Percentiles rank a stretch among this genome's conserved stretches.
phyloP scores from a whole-genome alignment of 2,329 filamentous ascomycete genomes.

The Penicillium sclerotigenum region DNA sequence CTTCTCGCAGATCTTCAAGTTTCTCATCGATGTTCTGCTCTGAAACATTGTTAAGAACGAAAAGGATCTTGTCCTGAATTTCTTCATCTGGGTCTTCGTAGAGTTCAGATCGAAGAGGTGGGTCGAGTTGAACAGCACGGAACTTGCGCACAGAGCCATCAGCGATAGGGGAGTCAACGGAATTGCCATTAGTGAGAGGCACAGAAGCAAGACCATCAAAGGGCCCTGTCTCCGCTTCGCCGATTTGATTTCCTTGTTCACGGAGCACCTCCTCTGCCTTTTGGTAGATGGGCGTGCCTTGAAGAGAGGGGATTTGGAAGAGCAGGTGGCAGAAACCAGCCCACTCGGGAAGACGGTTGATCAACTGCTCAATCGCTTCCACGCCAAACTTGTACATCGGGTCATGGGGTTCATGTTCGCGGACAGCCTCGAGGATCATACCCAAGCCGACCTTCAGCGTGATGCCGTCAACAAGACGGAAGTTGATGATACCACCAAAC shows the following conservation, averaged over 20 bases:
- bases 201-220: constrained; percentile 35
- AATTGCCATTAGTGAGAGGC: constrained; percentile 65
- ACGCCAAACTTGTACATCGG: constrained; percentile 98
- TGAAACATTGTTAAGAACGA: constrained; percentile 94
- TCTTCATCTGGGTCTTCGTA: constrained; percentile 83
- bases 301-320: constrained; percentile 74
- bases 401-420: constrained; percentile 75
- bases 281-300: constrained; percentile 78
- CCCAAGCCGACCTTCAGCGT: constrained; percentile 90
- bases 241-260: constrained; percentile 59
- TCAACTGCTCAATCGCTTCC: constrained; percentile 87
- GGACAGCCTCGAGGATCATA: constrained; percentile 96
- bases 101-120: constrained; percentile 58
- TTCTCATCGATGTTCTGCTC: constrained; percentile 83
- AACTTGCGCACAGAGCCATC: constrained; percentile 71
- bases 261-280: constrained; percentile 78
- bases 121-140: constrained; percentile 71
- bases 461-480: constrained; percentile 83
- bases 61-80: constrained; percentile 87
- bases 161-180: constrained; percentile 58
- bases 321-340: constrained; percentile 89
- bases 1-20: constrained; percentile 73
- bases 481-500: constrained; percentile 94
- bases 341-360: constrained; percentile 83
- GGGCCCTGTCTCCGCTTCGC: constrained; percentile 50